These are phyloP conservation scores for Exophiala xenobiotica DNA, from an alignment of 2,329 filamentous ascomycete species.

Conservation along the genomic window DNA sequence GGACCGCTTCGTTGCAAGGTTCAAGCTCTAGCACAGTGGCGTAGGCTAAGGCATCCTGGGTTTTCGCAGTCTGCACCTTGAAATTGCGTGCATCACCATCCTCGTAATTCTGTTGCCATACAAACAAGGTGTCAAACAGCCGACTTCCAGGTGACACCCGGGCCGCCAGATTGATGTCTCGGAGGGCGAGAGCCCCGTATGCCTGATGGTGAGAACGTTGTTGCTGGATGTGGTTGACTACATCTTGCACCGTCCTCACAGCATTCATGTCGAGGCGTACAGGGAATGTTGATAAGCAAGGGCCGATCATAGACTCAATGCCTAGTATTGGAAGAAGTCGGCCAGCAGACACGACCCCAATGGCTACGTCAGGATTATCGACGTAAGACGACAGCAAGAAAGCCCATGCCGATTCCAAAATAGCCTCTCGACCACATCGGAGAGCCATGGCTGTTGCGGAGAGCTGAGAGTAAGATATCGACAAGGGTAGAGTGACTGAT, in stretches of 20 bases:
- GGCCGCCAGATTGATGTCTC: constrained; percentile 65
- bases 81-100: constrained; percentile 36
- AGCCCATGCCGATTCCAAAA: constrained; percentile 72
- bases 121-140: constrained; percentile 76
- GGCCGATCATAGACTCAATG: constrained; percentile 74
- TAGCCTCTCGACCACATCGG: constrained; percentile 63
- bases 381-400: constrained; percentile 66
- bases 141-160: constrained; percentile 54
- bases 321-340: constrained; percentile 68
- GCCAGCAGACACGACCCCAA: constrained; percentile 81
- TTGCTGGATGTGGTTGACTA: constrained; percentile 64
- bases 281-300: constrained; percentile 75
- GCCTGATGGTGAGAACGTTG: constrained; percentile 65
- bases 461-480: constrained; percentile 38
- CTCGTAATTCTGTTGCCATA: constrained; percentile 75
- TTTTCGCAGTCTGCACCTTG: constrained; percentile 56
- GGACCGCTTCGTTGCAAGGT: constrained; percentile 52
- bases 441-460: constrained; percentile 41
- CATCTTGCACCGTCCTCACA: constrained; percentile 55
- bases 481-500: constrained; percentile 26
- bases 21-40: constrained; percentile 74
- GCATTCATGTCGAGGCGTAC: constrained; percentile 62
- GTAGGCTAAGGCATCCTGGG: constrained; percentile 73
- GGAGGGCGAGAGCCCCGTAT: constrained; percentile 63
- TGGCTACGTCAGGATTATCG: constrained; percentile 64